Conservation (phyloP, 139 green algal species). For the Haematococcus lacustris region DNA sequence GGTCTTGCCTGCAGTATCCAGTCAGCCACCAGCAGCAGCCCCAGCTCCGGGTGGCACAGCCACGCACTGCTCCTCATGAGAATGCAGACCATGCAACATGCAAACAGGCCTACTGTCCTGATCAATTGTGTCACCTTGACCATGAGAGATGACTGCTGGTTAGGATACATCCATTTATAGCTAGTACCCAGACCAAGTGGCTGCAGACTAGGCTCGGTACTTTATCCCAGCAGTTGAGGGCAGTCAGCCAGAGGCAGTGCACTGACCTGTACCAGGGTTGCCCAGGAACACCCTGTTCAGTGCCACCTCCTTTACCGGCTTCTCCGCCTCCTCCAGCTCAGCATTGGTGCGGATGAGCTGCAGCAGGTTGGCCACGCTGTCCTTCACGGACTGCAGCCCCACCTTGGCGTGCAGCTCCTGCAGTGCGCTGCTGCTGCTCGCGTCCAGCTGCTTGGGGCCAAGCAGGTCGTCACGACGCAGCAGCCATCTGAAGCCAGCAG, state of each 20-base stretch:
- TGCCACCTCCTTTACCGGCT: slow-evolving; percentile 25
- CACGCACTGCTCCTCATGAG: not conserved
- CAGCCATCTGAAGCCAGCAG: too few species aligned
- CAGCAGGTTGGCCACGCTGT: slow-evolving; percentile 27
- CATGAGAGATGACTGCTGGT: too few species aligned
- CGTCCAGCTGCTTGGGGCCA: slow-evolving; percentile 29
- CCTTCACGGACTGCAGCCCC: slow-evolving; percentile 32
- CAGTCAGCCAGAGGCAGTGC: too few species aligned
- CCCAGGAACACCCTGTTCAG: slow-evolving; percentile 49
- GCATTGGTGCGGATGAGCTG: slow-evolving; percentile 27
- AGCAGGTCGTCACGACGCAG: slow-evolving; percentile 40
- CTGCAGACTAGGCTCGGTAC: too few species aligned
- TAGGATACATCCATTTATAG: too few species aligned
- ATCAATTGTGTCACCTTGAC: too few species aligned
- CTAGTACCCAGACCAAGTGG: too few species aligned
- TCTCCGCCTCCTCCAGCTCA: slow-evolving; percentile 38
- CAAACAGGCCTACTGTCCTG: not conserved
- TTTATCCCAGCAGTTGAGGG: too few species aligned
- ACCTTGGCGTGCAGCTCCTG: slow-evolving; percentile 24
- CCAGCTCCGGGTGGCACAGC: not conserved
- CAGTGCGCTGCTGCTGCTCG: slow-evolving; percentile 14
- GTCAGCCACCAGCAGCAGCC: too few species aligned
- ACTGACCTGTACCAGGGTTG: slow-evolving; percentile 46
- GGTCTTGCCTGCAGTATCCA: slow-evolving; percentile 51
- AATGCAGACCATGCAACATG: not conserved